Evolutionary conservation across 805 yeast species (phyloP).

Genomic region (Starmerella geochares): DNA sequence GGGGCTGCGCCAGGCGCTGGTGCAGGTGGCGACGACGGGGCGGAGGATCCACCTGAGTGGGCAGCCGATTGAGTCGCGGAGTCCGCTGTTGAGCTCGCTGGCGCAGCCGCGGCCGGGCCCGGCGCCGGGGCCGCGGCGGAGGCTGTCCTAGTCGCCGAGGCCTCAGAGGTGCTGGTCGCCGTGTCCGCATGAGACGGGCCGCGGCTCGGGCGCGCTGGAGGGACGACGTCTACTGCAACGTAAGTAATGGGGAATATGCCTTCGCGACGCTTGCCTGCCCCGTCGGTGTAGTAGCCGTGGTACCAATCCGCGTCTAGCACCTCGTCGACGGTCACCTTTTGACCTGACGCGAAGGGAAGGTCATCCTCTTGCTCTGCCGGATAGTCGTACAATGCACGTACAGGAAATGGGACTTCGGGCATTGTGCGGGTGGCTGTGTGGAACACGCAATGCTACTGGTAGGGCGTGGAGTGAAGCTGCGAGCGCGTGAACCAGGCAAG

Average conservation of each 20-base stretch:
- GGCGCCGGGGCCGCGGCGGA: not conserved
- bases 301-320: slow-evolving; percentile 92
- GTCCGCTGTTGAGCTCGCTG: too few species aligned
- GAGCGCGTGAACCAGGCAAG: slow-evolving; percentile 1
- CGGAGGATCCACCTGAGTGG: not conserved
- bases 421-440: slow-evolving; percentile 6
- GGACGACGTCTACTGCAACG: slow-evolving; percentile 40
- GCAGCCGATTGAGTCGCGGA: not conserved
- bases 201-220: slow-evolving; percentile 17
- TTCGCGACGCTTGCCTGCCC: slow-evolving; percentile 35
- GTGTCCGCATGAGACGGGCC: slow-evolving; percentile 6
- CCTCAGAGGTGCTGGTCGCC: too few species aligned
- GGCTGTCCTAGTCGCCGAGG: too few species aligned
- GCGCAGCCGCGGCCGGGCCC: not conserved
- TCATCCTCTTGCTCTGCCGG: slow-evolving; percentile 72
- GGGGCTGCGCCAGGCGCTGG: slow-evolving; percentile 9
- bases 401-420: slow-evolving; percentile 46
- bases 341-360: slow-evolving; percentile 57
- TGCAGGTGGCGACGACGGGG: slow-evolving; percentile 5
- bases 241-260: slow-evolving; percentile 88
- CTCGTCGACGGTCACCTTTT: slow-evolving; percentile 60
- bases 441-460: slow-evolving; percentile 3
- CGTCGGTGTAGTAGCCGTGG: slow-evolving; percentile 50
- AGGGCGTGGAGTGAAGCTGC: not conserved
- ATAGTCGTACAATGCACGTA: slow-evolving; percentile 59